Conservation (phyloP, 1,139 yeast genomes). For the Scheffersomyces cryptocercus region DNA sequence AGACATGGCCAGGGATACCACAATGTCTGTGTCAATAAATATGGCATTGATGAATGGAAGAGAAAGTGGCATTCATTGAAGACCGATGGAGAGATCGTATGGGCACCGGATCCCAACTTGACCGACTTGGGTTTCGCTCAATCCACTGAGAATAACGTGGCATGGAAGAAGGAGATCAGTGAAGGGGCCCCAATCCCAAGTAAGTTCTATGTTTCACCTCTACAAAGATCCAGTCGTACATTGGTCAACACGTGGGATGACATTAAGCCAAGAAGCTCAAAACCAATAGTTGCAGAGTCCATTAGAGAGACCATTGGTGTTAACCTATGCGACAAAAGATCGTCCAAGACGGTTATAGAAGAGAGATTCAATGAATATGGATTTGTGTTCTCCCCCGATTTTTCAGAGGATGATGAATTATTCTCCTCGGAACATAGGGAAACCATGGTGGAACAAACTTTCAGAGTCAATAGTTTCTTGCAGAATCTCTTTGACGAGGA, state of each 20-base stretch:
- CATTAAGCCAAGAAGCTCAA: constrained; percentile 12
- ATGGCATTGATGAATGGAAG: constrained; percentile 45
- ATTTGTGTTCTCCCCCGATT: constrained; percentile 23
- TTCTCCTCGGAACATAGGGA: constrained; percentile 17
- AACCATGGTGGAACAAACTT: constrained; percentile 18
- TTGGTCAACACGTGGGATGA: constrained; percentile 23
- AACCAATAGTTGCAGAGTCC: constrained; percentile 14
- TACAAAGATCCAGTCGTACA: constrained; percentile 24
- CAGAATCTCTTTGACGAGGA: constrained; percentile 22
- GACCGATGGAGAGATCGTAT: constrained; percentile 45
- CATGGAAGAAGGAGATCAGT: constrained; percentile 19
- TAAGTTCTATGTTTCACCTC: constrained; percentile 25
- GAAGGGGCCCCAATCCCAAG: constrained; percentile 22
- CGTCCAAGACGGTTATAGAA: constrained; percentile 29
- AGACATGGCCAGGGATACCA: constrained; percentile 52
- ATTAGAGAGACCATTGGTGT: constrained; percentile 17
- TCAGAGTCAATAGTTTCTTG: constrained; percentile 21
- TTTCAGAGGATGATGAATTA: constrained; percentile 21
- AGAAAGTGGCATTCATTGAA: constrained; percentile 39
- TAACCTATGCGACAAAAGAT: constrained; percentile 29
- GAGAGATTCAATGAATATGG: constrained; percentile 37
- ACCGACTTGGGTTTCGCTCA: constrained; percentile 39
- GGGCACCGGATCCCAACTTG: constrained; percentile 51
- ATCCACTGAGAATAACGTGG: constrained; percentile 28
- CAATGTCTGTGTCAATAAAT: constrained; percentile 41